Percentiles rank a stretch among this genome's conserved stretches.
Conservation (phyloP, 192 early-diverging fungal genomes). For the Dispira simplex region DNA sequence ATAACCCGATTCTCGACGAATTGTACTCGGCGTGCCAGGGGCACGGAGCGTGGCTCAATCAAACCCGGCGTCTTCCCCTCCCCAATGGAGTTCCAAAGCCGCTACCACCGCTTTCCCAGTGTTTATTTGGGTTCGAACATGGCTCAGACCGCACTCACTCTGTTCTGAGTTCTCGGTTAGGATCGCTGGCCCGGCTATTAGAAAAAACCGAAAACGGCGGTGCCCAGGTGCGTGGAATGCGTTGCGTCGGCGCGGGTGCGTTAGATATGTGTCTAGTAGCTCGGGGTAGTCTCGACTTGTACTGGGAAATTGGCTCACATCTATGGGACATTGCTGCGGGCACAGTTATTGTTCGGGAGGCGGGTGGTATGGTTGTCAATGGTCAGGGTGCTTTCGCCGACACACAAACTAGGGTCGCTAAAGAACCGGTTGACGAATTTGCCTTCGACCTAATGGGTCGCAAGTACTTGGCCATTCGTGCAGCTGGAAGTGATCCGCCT, state of each 20-base stretch:
- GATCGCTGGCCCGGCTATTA: slow-evolving; percentile 47
- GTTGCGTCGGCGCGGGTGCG: slow-evolving; percentile 62
- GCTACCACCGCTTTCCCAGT: slow-evolving; percentile 43
- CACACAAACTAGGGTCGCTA: slow-evolving; percentile 11
- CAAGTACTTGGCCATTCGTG: slow-evolving; percentile 35
- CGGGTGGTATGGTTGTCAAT: slow-evolving; percentile 64
- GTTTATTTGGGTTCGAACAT: slow-evolving; percentile 71
- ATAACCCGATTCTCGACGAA: slow-evolving; percentile 79
- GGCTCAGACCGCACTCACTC: slow-evolving; percentile 48
- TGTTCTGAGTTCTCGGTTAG: slow-evolving; percentile 48
- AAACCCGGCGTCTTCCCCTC: slow-evolving; percentile 39
- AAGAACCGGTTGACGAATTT: not conserved
- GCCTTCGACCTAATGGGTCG: slow-evolving; percentile 27
- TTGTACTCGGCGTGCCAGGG: slow-evolving; percentile 38
- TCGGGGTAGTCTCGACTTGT: slow-evolving; percentile 66
- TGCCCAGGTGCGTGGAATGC: slow-evolving; percentile 48
- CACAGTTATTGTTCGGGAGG: slow-evolving; percentile 65
- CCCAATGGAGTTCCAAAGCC: slow-evolving; percentile 31
- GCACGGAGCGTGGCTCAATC: slow-evolving; percentile 47
- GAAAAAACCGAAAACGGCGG: slow-evolving; percentile 20
- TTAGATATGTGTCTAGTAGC: slow-evolving; percentile 67
- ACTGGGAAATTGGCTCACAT: slow-evolving; percentile 77
- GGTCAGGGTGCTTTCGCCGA: slow-evolving; percentile 24
- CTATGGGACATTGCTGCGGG: slow-evolving; percentile 84
- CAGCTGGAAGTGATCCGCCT: slow-evolving; percentile 18